phyloP scores from a whole-genome alignment of 2,329 filamentous ascomycete genomes.

The Phyllosticta citriasiana region DNA sequence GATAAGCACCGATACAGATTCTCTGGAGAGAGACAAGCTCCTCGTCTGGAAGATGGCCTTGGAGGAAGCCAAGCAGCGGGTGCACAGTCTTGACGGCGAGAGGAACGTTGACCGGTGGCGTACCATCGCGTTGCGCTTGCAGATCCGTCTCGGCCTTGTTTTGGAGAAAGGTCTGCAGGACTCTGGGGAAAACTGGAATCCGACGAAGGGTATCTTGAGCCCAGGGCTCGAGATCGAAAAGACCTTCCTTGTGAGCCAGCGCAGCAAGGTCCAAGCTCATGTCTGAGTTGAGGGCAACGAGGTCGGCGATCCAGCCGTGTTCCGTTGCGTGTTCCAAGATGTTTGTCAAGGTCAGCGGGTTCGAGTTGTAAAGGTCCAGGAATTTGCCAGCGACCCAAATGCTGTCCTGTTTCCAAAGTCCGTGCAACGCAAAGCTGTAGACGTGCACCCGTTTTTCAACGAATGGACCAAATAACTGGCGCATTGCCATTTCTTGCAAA shows the following conservation, averaged over 20 bases:
- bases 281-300: conserved; percentile 69
- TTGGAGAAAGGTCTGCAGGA: conserved; percentile 68
- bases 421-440: conserved; percentile 82
- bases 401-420: conserved; percentile 82
- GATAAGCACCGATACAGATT: conserved; percentile 83
- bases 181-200: conserved; percentile 57
- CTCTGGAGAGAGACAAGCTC: conserved; percentile 75
- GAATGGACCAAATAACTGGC: conserved; percentile 73
- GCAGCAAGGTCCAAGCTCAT: conserved; percentile 83
- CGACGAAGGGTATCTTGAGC: conserved; percentile 58
- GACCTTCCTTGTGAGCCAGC: conserved; percentile 68
- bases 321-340: conserved; percentile 73
- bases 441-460: conserved; percentile 63
- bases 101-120: conserved; percentile 57
- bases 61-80: conserved; percentile 66
- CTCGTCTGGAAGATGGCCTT: conserved; percentile 47
- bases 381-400: conserved; percentile 76
- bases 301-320: conserved; percentile 73
- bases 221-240: conserved; percentile 76
- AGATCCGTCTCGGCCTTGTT: conserved; percentile 79
- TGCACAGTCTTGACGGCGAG: conserved; percentile 80
- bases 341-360: conserved; percentile 55
- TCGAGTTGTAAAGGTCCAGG: conserved; percentile 62
- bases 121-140: conserved; percentile 61
- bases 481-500: conserved; percentile 65